Evolutionary conservation across 2,329 filamentous ascomycete species (phyloP).

Genomic region (Phaeosphaeria sp.): DNA sequence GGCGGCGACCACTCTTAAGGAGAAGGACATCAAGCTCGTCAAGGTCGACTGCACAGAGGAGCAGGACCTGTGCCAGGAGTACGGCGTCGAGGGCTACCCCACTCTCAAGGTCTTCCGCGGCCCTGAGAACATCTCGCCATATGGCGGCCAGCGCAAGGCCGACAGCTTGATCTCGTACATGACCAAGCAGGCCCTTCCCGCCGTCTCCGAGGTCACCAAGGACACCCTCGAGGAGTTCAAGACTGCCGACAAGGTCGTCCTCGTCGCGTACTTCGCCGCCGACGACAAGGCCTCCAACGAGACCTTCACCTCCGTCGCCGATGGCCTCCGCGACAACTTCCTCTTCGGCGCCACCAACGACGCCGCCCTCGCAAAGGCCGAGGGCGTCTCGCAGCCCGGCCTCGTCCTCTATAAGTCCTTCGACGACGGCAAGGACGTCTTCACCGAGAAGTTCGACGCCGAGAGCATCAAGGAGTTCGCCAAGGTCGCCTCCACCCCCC

Average conservation of each 20-base stretch:
- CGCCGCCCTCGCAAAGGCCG: conserved; percentile 82
- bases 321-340: conserved; percentile 83
- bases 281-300: conserved; percentile 86
- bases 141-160: conserved; percentile 89
- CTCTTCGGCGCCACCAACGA: conserved; percentile 91
- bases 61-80: conserved; percentile 85
- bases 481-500: conserved; percentile 82
- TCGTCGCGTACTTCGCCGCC: conserved; percentile 84
- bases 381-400: conserved; percentile 85
- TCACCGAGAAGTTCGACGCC: conserved; percentile 79
- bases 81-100: conserved; percentile 95
- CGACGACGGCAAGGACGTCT: conserved; percentile 92
- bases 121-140: conserved; percentile 78
- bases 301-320: conserved; percentile 78
- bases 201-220: conserved; percentile 82
- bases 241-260: conserved; percentile 93
- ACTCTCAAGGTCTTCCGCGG: conserved; percentile 99
- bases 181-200: conserved; percentile 95
- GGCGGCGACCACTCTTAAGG: conserved; percentile 82
- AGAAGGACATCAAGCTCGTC: conserved; percentile 83
- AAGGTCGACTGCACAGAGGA: conserved; percentile 97
- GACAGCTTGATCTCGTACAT: conserved; percentile 83
- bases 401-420: conserved; percentile 97
- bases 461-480: conserved; percentile 83
- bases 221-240: conserved; percentile 95